Base-by-base conservation (phyloP, 2,329 filamentous ascomycete genomes). In the Xylaria sp. region DNA sequence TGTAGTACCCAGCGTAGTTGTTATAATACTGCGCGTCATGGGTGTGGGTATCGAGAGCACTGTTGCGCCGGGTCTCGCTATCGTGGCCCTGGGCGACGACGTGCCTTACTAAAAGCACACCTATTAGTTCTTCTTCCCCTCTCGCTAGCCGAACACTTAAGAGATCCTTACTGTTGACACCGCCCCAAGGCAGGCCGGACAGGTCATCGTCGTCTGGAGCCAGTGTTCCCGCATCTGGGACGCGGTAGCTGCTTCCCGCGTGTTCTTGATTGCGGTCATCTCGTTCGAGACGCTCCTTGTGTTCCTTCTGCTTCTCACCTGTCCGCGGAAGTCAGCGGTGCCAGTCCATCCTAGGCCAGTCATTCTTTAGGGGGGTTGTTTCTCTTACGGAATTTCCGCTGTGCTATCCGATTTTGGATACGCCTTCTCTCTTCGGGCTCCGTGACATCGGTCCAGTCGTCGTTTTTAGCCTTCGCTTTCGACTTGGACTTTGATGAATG, bases 331-430 rank as follows among this genome's bases (percentile, higher is more conserved):
- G 55, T 65, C 43, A 68, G 68, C 38, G 58, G 63, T 57, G 40
- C 37, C 46, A 25, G 8, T 38, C 5, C 23, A 23, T 9, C 38
- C 19, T 10, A 46, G 6, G 33, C 13, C 19, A 23, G 21, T 3
- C 38, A 13, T 4, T 2, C 19, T 78, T 19, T 21, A 21, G n/a
- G 23, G 19, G 43, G 19, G 25, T 21, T 40, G 40, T 5, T 6
- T 54, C 21, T 60, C 88, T 71, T 82, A 92, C 90, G 83, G 68
- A 91, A 92, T 70, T 91, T 91, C 67, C 90, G 83, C 71, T 92
- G 90, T 1, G 90, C 90, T 63, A 92, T 84, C 55, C 89, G 85
- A 73, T 93, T 93, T 73, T 93, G 90, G 52, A 92, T 89, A 62
- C 89, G 87, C 64, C 90, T 81, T 71, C 90, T 83, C 77, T 91